Base-by-base conservation (phyloP, 768 basidiomycete species). In the Trametopsis cervina region DNA sequence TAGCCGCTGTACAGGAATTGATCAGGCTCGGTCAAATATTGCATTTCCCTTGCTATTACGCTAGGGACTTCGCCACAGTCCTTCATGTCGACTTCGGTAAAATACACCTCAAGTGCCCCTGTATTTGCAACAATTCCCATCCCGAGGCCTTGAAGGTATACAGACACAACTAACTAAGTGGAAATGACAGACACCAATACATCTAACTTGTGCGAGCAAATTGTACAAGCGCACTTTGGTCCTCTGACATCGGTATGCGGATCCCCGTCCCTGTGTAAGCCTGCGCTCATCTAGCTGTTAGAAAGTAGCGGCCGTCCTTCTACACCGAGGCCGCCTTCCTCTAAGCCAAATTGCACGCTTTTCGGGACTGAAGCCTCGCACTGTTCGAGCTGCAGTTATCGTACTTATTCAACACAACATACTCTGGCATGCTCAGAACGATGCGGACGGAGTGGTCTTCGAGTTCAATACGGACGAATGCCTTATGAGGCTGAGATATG, bases 341-440 rank as follows among this genome's bases (percentile, higher is more conserved):
- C 65, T 90, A 20, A 50, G 71, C 7, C 81, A 86, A 55, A 61
- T 95, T 42, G 70, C 82, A 26, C 82, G 85, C 25, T 81, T 81
- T 59, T 79, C 90, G 1, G 71, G 69, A 23, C 64, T 90, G 22
- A 85, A 80, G 57, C 75, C 81, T 9, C 79, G 83, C 21, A 80
- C 74, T 1, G 76, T 84, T 12, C 80, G 85, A 45, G 81, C 82
- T 22, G 75, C 80, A 17, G 68, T 94, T 17, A 69, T 96, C 39
- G 77, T 85, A 39, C 76, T 97, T 45, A 74, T 94, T 15, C 94
- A 97, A 61, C 94, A 97, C 62, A 93, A 96, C 65, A 66, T 96
- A 38, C 71, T 94, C 38, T 93, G 91, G 88, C 89, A 92, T 60
- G 77, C 83, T 7, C 75, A 76, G 33, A 75, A 75, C 4, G 81